Percentiles rank a stretch among this genome's conserved stretches.
Conservation (phyloP, 2,329 filamentous ascomycete species). For the Ceratocystis harringtonii region DNA sequence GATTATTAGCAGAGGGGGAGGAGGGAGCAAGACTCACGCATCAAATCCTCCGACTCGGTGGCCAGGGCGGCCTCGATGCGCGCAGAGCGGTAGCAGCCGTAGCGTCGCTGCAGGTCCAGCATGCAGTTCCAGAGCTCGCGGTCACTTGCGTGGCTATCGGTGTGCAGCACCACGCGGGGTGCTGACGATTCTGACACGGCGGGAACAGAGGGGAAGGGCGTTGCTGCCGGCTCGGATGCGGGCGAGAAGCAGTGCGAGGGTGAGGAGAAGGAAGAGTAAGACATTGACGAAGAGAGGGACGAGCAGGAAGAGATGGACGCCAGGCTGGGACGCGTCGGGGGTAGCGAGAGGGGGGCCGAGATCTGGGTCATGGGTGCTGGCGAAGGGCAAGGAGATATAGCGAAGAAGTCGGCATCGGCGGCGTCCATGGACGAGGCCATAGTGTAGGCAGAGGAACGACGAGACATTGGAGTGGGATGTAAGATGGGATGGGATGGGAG, state of each 20-base stretch:
- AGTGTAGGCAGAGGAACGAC: conserved; percentile 11
- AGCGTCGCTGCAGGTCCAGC: conserved; percentile 33
- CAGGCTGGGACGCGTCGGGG: not conserved
- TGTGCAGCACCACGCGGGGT: conserved; percentile 2
- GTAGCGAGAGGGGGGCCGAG: not conserved
- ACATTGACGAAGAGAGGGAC: conserved; percentile 8
- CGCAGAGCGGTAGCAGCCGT: conserved; percentile 36
- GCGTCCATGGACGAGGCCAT: conserved; percentile 3
- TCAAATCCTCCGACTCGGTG: conserved; percentile 28
- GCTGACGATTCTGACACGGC: not conserved
- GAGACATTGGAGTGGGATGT: conserved; percentile 3
- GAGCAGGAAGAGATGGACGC: conserved; percentile 3
- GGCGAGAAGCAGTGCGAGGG: not conserved
- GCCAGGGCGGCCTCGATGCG: conserved; percentile 33
- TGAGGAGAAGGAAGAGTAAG: conserved; percentile 2
- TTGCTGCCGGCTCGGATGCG: not conserved
- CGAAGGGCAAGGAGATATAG: conserved; percentile 13
- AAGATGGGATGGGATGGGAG: not conserved
- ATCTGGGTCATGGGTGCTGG: not conserved
- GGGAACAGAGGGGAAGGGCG: not conserved
- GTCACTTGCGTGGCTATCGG: not conserved
- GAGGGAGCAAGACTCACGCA: conserved; percentile 28
- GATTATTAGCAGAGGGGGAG: not conserved
- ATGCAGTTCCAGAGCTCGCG: conserved; percentile 33
- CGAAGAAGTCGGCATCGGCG: conserved; percentile 15